Conservation (phyloP, 1,284 basidiomycete genomes). For the Ceratobasidium sp. region DNA sequence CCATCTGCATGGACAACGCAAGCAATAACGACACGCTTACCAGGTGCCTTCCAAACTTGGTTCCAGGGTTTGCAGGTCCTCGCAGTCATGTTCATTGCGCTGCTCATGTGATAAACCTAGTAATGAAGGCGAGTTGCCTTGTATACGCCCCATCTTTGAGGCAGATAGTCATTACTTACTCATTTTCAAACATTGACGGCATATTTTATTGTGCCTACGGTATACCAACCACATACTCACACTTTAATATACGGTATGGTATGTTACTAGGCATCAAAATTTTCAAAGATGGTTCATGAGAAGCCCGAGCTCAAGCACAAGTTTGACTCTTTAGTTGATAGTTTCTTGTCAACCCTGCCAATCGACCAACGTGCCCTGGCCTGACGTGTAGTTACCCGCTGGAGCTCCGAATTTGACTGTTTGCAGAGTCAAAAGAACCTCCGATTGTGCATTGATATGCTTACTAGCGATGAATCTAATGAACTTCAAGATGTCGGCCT, state of each 20-base stretch:
- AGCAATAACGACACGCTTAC: constrained; percentile 20
- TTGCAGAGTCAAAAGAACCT: neutral
- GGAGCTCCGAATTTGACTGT: neutral
- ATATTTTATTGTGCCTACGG: neutral
- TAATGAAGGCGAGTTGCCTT: neutral
- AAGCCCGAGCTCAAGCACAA: constrained; percentile 3
- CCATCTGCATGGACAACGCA: constrained; percentile 14
- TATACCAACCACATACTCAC: neutral
- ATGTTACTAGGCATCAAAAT: neutral
- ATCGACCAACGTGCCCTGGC: neutral
- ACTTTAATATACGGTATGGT: neutral
- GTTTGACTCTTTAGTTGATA: neutral
- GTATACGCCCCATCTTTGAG: too few relatives aligned
- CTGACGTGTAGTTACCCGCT: neutral
- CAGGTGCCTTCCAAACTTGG: neutral
- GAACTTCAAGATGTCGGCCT: neutral
- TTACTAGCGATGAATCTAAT: neutral
- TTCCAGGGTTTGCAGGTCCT: neutral
- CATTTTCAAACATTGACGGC: neutral
- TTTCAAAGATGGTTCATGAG: neutral
- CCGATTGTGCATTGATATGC: neutral
- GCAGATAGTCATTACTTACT: neutral
- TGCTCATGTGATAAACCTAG: neutral
- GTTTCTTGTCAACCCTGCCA: neutral
- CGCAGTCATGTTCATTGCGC: neutral